Conservation (phyloP, 257 asterid genomes). For the Solanum etuberosum region DNA sequence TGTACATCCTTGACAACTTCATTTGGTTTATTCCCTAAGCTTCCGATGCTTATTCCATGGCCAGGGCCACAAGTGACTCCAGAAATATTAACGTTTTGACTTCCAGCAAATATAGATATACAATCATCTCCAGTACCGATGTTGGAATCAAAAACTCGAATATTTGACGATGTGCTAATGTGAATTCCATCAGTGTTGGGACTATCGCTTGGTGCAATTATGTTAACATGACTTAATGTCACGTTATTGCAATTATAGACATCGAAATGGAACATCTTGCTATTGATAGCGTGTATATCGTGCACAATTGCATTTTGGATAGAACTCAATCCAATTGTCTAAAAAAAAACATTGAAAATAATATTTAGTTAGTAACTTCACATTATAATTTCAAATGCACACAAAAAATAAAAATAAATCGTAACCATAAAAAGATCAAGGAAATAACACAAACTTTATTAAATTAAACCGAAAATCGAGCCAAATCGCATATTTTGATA, state of each 20-base stretch:
- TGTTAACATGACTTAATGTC: background rate
- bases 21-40: background rate
- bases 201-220: background rate
- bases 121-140: background rate
- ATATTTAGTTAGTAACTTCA: background rate
- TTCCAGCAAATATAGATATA: background rate
- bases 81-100: background rate
- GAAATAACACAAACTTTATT: too few species aligned
- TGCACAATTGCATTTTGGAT: background rate
- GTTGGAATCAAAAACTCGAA: background rate
- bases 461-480: too few species aligned
- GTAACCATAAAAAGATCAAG: too few species aligned
- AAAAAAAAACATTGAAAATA: too few species aligned
- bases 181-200: background rate
- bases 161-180: background rate
- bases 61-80: background rate
- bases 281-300: background rate
- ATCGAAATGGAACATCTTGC: background rate
- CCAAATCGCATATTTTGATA: too few species aligned
- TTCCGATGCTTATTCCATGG: background rate
- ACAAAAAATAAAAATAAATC: too few species aligned
- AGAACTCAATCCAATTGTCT: background rate
- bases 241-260: background rate
- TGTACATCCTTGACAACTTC: background rate
- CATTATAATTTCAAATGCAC: too few species aligned